Percentiles rank a stretch among this genome's conserved stretches.
These are phyloP conservation scores for Trichoderma sp. DNA, from an alignment of 2,329 filamentous ascomycete species.

Conservation along the genomic window DNA sequence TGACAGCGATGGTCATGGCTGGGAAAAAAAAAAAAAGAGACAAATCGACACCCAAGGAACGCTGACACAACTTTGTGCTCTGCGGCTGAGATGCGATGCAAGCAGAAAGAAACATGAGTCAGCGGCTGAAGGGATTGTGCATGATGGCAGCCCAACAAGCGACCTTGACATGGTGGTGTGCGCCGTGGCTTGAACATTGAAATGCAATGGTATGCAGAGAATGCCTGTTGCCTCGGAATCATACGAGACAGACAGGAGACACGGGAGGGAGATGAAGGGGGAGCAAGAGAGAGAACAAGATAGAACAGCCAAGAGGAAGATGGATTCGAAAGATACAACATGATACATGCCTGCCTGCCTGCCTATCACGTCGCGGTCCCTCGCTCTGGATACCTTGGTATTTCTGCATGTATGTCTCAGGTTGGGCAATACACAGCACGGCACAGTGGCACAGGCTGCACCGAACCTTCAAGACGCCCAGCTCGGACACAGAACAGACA, in stretches of 20 bases:
- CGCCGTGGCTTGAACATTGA: conserved; percentile 7
- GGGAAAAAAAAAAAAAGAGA: neutral
- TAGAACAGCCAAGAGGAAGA: neutral
- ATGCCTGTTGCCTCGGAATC: neutral
- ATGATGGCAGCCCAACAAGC: neutral
- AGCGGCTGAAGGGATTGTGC: conserved; percentile 1
- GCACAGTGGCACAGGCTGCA: neutral
- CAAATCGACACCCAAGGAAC: neutral
- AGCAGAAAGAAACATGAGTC: conserved; percentile 1
- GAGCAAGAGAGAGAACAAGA: neutral
- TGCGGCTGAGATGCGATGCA: neutral
- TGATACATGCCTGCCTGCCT: neutral
- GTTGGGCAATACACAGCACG: neutral
- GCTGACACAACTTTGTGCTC: neutral
- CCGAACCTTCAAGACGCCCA: neutral
- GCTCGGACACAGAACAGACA: neutral
- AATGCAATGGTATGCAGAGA: neutral
- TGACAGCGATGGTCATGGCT: neutral
- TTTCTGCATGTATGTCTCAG: conserved; percentile 18
- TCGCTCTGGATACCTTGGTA: neutral
- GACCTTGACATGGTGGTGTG: neutral
- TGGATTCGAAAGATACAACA: neutral
- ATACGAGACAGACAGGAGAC: neutral
- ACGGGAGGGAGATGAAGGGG: neutral
- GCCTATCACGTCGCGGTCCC: neutral